Percentiles rank a stretch among this genome's conserved stretches.
Conservation (phyloP, 1,139 yeast species). For the Saccharomyces hybrid region DNA sequence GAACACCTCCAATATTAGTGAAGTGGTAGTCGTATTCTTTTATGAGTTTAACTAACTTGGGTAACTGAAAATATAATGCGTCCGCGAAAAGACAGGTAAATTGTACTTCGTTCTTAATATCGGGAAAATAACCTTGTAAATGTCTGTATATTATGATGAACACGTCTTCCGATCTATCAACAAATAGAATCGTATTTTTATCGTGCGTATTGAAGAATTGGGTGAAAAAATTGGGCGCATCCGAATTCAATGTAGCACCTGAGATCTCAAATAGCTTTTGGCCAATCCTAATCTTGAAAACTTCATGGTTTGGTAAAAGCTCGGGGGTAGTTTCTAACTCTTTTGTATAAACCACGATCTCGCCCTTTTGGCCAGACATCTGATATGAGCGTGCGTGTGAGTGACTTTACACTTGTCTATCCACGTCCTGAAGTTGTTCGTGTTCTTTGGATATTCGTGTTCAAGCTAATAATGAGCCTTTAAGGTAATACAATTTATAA, state of each 20-base stretch:
- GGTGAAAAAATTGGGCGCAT: constrained; percentile 45
- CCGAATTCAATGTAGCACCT: constrained; percentile 79
- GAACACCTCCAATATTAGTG: constrained; percentile 52
- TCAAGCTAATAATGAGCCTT: neutral
- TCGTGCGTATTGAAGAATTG: constrained; percentile 8
- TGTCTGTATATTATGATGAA: constrained; percentile 61
- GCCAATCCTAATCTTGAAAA: constrained; percentile 68
- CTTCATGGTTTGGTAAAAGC: constrained; percentile 52
- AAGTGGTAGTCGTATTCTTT: constrained; percentile 45
- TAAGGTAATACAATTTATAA: neutral
- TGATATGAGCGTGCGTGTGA: neutral
- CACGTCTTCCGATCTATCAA: constrained; percentile 63
- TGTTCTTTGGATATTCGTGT: neutral
- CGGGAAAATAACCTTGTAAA: constrained; percentile 65
- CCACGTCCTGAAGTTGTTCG: neutral
- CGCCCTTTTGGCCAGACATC: neutral
- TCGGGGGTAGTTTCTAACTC: constrained; percentile 39
- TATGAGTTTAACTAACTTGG: constrained; percentile 44
- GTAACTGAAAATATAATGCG: constrained; percentile 60
- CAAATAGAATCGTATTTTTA: constrained; percentile 37
- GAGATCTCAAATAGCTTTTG: constrained; percentile 47
- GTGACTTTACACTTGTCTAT: neutral
- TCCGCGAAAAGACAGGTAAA: constrained; percentile 58
- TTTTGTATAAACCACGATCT: neutral
- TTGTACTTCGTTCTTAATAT: constrained; percentile 49